Conservation (phyloP, 208 protist genomes). For the Porcisia hertigi region DNA sequence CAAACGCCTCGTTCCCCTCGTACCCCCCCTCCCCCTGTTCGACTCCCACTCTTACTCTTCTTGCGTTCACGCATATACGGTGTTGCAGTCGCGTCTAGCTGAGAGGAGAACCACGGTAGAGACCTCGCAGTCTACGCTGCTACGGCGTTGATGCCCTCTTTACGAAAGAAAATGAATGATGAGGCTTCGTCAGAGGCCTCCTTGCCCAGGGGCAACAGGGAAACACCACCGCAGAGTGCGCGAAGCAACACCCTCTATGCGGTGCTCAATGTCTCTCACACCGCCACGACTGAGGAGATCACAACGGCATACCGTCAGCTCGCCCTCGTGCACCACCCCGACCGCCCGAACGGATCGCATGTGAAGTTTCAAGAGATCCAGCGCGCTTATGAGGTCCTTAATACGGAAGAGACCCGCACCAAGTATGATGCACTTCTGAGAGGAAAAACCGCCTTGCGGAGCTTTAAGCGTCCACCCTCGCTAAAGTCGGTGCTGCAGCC, state of each 20-base stretch:
- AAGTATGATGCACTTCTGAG: slow-evolving; percentile 91
- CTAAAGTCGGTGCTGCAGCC: slow-evolving; percentile 39
- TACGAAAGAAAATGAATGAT: neutral
- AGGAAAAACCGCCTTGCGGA: slow-evolving; percentile 25
- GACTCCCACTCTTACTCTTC: neutral
- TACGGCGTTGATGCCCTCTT: slow-evolving; percentile 6
- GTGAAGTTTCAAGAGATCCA: slow-evolving; percentile 88
- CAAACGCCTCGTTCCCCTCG: neutral
- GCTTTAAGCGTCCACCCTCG: slow-evolving; percentile 61
- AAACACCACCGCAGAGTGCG: neutral
- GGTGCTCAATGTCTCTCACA: slow-evolving; percentile 60
- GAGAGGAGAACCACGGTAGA: neutral
- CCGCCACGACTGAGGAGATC: slow-evolving; percentile 80
- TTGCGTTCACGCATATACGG: neutral
- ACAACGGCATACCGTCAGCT: slow-evolving; percentile 81
- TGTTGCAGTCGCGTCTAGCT: neutral
- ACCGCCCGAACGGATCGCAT: slow-evolving; percentile 65
- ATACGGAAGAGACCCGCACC: slow-evolving; percentile 83
- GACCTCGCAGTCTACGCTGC: neutral
- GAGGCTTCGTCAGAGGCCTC: neutral
- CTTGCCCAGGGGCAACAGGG: neutral
- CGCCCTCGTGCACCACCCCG: slow-evolving; percentile 81
- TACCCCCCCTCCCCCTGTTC: no score
- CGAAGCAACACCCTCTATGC: slow-evolving; percentile 58
- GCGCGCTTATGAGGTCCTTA: slow-evolving; percentile 97